phyloP scores from a whole-genome alignment of 768 basidiomycete species.

The Suillus subaureus region DNA sequence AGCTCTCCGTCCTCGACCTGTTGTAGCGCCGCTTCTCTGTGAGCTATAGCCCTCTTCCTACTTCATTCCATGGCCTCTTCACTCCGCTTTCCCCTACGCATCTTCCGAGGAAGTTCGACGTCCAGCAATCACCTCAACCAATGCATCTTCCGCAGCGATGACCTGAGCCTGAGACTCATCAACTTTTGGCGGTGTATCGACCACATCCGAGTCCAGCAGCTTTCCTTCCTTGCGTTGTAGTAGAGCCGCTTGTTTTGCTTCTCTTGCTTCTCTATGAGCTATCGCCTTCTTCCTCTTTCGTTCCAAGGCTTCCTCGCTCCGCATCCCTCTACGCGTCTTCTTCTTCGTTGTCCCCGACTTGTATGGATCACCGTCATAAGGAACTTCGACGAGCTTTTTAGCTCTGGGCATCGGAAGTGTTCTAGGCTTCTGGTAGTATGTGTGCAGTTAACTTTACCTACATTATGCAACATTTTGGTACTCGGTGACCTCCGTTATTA shows the following conservation, averaged over 20 bases:
- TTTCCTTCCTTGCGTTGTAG: neutral
- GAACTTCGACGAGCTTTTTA: neutral
- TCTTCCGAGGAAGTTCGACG: too few species aligned
- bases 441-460: too few species aligned
- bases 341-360: too few species aligned
- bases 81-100: neutral
- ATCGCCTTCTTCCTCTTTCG: neutral
- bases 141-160: neutral
- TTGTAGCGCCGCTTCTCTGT: neutral
- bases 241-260: neutral
- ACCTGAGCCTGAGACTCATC: neutral
- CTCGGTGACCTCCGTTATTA: neutral
- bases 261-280: neutral
- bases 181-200: neutral
- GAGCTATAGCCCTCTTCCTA: neutral
- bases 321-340: neutral
- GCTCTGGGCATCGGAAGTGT: neutral
- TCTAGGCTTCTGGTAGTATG: neutral
- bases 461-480: neutral
- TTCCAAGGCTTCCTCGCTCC: neutral
- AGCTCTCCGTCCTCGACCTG: neutral
- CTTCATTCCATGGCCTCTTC: neutral
- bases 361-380: neutral
- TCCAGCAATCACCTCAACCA: neutral
- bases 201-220: neutral